These are phyloP conservation scores for Diplotaxis tenuifolia DNA, from an alignment of 345 rosid species.

Conservation along the genomic window DNA sequence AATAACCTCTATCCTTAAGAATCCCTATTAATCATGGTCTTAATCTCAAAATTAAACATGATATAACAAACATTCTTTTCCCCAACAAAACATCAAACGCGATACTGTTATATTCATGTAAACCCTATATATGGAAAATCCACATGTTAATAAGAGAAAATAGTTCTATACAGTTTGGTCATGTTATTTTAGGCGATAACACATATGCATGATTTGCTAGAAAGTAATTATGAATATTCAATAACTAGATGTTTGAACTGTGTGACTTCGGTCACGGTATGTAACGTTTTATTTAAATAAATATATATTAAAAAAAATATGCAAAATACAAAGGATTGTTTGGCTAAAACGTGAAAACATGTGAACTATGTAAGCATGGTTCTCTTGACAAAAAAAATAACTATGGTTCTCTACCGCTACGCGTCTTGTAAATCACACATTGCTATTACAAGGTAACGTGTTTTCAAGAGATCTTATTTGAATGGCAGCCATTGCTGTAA, in stretches of 20 bases:
- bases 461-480: conserved; percentile 2
- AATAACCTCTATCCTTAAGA: too few species aligned
- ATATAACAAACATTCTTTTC: too few species aligned
- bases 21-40: too few species aligned
- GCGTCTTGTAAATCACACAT: conserved; percentile 10
- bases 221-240: too few species aligned
- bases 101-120: neutral
- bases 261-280: too few species aligned
- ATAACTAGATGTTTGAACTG: too few species aligned
- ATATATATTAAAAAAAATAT: neutral
- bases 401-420: too few species aligned
- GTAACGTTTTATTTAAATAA: too few species aligned
- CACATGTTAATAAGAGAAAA: neutral
- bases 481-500: conserved; percentile 10
- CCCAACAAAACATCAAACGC: neutral
- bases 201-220: neutral
- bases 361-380: too few species aligned
- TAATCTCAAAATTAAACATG: too few species aligned
- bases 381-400: too few species aligned
- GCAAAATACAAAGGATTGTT: neutral
- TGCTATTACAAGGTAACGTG: conserved; percentile 14
- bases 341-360: neutral
- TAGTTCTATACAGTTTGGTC: neutral
- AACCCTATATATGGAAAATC: neutral
- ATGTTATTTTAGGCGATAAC: neutral